Evolutionary conservation across 305 asterid genomes (phyloP), one percentile per base, ranked within the genome.

Genomic region (Plantago coronopus): DNA sequence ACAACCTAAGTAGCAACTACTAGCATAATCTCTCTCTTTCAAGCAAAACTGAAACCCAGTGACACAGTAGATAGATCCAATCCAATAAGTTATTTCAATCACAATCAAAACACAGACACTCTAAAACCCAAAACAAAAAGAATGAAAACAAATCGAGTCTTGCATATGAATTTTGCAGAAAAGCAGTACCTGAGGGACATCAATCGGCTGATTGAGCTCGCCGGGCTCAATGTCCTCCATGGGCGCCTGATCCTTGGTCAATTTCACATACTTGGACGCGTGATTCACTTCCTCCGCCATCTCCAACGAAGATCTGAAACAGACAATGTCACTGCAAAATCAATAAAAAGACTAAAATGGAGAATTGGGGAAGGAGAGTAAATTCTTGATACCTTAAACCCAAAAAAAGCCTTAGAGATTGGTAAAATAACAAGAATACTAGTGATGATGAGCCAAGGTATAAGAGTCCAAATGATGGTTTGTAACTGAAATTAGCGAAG

Each of bases 171-270:
- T 12, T 12, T 20, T 12, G 5, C 9, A 67, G 3, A 25, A 17
- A 17, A 3, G 21, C 37, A 12, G 48, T 21, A 86, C 98, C 94
- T 88, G 98, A 73, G 94, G 95, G 42, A 91, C 97, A 69, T 89
- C 91, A 60, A 91, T 81, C 27, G 98, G 98, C 74, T 84, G 95
- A 83, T 91, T 91, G 50, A 91, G 97, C 81, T 91, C 97, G 22
- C 98, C 97, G 13, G 98, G 96, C 60, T 75, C 76, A 65, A 91
- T 89, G 29, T 91, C 93, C 76, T 91, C 96, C 59, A 72, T 18
- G 25, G 96, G 95, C 27, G 77, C 76, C 58, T 85, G 98, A 63
- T 91, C 94, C 75, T 84, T 91, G 2, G 74, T 89, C 78, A 91
- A 71, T 73, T 89, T 91, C 55, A 91, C 97, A 72, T 91, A 91